Conservation (phyloP, 352 stramenopile species). For the Albugo candida region DNA sequence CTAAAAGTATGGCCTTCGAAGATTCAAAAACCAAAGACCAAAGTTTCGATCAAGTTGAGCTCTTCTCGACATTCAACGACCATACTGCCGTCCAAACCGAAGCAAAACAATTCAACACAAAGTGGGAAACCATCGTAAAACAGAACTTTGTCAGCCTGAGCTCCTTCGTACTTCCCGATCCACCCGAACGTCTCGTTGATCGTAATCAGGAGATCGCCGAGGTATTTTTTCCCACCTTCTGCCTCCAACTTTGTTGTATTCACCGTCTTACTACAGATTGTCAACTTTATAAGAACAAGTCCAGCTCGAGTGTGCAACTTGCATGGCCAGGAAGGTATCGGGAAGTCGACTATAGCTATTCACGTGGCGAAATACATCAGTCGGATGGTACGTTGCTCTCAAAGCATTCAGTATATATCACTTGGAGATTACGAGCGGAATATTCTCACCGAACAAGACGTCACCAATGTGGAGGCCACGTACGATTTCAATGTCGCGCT, state of each 20-base stretch:
- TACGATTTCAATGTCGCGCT: no score
- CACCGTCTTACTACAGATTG: background rate
- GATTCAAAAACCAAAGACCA: no score
- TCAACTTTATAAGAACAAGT: slow-evolving; percentile 13
- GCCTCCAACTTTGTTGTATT: slow-evolving; percentile 1
- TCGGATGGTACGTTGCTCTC: slow-evolving; percentile 19
- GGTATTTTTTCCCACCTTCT: slow-evolving; percentile 10
- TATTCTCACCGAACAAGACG: no score
- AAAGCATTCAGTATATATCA: slow-evolving; percentile 35
- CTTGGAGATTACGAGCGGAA: slow-evolving; percentile 5
- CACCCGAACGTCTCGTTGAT: slow-evolving; percentile 29
- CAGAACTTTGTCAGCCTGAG: slow-evolving; percentile 17
- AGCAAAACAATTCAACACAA: no score
- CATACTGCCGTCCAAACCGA: no score
- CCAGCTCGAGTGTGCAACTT: slow-evolving; percentile 31
- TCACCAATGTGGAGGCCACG: no score
- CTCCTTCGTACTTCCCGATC: slow-evolving; percentile 28
- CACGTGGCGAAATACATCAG: slow-evolving; percentile 28
- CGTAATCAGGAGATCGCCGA: slow-evolving; percentile 24
- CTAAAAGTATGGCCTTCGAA: no score
- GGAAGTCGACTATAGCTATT: slow-evolving; percentile 39
- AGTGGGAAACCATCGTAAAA: slow-evolving; percentile 2
- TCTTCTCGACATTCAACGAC: no score
- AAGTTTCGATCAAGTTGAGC: no score
- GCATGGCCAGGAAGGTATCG: slow-evolving; percentile 20